Evolutionary conservation across 129 eudicot genomes (phyloP), one percentile per base, ranked within the genome.

Genomic region (Chrysanthemum lavandulifolium): DNA sequence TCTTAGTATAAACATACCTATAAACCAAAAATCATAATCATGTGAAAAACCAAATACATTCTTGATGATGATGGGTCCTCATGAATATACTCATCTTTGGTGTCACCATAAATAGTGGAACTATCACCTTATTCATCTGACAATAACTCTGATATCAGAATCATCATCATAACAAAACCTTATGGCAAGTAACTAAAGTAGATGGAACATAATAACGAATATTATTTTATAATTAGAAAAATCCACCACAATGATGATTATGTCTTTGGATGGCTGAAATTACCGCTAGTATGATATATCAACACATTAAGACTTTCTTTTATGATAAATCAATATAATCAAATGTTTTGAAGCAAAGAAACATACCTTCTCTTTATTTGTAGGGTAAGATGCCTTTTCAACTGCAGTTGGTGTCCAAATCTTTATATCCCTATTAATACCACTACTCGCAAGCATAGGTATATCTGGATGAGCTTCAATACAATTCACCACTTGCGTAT

Each of bases 401-500:
- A 36, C 51, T 70, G 92, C 92, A 62, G 84, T 89, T 65, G 96
- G 92, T 33, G 82, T 84, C 92, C 92, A 89, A 16, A 89, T 78
- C 65, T 89, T 89, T 51, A 89, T 82, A 68, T 89, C 86, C 65
- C 19, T 78, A 65, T 89, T 92, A 18, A 89, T 82, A 19, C 96
- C 96, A 66, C 96, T 86, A 77, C 92, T 89, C 19, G 92, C 96
- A 70, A 89, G 87, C 72, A 78, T 78, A 14, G 80, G 66, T 40
- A 76, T 73, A 84, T 82, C 86, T 51, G 96, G 96, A 84, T 89
- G 90, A 14, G 92, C 55, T 72, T 89, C 86, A 10, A 86, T 82
- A 73, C 96, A 89, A 69, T 89, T 89, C 70, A 89, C 96, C 67
- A 89, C 92, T 52, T 76, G 68, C 76, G 73, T 82, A 80, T 89